phyloP scores from a whole-genome alignment of 2,329 filamentous ascomycete species.

The Alternaria conjuncta region DNA sequence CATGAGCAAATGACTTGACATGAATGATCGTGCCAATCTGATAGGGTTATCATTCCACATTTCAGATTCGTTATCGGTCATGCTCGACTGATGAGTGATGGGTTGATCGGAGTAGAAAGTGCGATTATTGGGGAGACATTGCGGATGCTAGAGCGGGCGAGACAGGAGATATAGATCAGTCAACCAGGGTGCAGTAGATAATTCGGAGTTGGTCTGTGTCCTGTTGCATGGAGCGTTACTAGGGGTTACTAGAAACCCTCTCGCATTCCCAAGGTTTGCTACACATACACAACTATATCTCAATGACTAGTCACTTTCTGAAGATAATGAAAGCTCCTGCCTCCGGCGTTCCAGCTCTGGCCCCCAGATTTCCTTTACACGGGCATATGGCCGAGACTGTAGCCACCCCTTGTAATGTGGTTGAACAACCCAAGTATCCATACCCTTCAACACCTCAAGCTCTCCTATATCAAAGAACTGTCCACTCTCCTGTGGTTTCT shows the following conservation, averaged over 20 bases:
- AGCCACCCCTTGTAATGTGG: not conserved
- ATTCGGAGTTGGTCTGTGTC: not conserved
- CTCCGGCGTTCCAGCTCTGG: not conserved
- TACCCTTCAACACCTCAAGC: not conserved
- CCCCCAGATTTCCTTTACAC: not conserved
- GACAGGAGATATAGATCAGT: not conserved
- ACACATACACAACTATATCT: not conserved
- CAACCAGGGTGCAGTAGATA: not conserved
- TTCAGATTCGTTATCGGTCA: not conserved
- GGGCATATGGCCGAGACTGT: not conserved
- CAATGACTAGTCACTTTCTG: not conserved
- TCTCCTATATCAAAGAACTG: constrained; percentile 7
- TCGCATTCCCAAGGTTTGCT: not conserved
- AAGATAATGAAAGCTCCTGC: not conserved
- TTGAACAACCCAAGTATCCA: not conserved
- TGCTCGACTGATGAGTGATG: not conserved
- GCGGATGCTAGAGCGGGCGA: not conserved
- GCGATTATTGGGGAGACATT: not conserved
- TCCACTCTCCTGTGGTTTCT: not conserved
- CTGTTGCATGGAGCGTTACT: not conserved
- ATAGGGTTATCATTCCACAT: rapidly evolving
- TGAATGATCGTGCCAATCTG: rapidly evolving
- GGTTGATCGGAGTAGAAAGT: not conserved
- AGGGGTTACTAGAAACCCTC: not conserved
- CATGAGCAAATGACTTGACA: not conserved